Base-by-base conservation (phyloP, 306 rosid species). In the Medicago arabica region DNA sequence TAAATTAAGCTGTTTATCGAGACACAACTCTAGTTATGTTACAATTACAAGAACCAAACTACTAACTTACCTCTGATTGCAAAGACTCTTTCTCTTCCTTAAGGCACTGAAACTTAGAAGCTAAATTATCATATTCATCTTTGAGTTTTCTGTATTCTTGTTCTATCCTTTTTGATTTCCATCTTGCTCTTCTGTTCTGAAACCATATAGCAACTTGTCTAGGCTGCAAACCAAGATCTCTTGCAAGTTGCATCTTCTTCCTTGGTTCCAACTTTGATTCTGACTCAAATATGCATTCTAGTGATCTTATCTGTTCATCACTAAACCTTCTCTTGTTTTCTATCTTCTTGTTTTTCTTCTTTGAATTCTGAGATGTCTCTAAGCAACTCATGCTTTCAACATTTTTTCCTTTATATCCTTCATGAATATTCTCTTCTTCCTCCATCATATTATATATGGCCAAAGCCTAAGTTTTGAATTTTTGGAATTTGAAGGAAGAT, bases 171-270 rank as follows among this genome's bases (percentile, higher is more conserved):
- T 92, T 95, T 3, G 98, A 92, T 85, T 89, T 95, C 93, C 98
- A 89, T 79, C 99, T 88, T n/a, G 97, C 97, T 74, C 99, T 89
- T 82, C 86, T 86, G 74, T 95, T 95, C 79, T 95, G 99, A 77
- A 95, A 95, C 99, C 99, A 95, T 71, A 92, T 92, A 13, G 99
- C 92, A 31, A 95, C 94, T 75, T 95, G 99, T 57, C 96, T 87
- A 34, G 98, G 98, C 36, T 95, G 98, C 76, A 95, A 67, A 16
- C 97, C 97, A 44, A 95, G 89, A 81, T 95, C 92, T 76, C 85
- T 80, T 13, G 99, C 99, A 1, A 95, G 71, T 58, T 92, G 89
- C 80, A 89, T 50, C 89, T 89, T 92, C 90, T 89, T 90, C 82
- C 82, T 88, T 13, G 97, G 90, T 75, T 95, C 97, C 0, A 95